These are phyloP conservation scores for Puya raimondii DNA, from an alignment of 176 grass and related monocot species.

Conservation along the genomic window DNA sequence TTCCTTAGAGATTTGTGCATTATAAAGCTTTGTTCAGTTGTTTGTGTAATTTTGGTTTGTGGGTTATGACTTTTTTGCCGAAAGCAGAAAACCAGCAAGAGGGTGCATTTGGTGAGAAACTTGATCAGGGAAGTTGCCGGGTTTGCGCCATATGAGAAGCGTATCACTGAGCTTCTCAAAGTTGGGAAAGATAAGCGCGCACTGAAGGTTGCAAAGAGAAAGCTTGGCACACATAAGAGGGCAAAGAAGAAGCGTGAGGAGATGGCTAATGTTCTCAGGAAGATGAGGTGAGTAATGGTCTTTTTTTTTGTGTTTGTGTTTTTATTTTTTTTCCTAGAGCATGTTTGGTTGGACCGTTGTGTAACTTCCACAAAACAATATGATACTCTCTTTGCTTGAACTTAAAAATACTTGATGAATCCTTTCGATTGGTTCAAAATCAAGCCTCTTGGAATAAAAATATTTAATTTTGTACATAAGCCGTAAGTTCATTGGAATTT, in stretches of 20 bases:
- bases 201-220: conserved; percentile 36
- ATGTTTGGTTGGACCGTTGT: neutral
- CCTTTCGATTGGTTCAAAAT: neutral
- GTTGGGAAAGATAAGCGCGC: conserved; percentile 27
- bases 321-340: neutral
- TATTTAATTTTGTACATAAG: too few species aligned
- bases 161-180: conserved; percentile 21
- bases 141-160: conserved; percentile 23
- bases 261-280: conserved; percentile 34
- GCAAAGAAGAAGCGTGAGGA: conserved; percentile 40
- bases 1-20: too few species aligned
- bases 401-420: neutral
- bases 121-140: conserved; percentile 26
- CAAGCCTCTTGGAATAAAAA: too few species aligned
- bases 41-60: too few species aligned
- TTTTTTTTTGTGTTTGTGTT: neutral
- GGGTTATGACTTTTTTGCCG: too few species aligned
- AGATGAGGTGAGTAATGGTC: conserved; percentile 35
- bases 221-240: conserved; percentile 31
- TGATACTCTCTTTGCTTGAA: neutral
- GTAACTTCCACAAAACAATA: neutral
- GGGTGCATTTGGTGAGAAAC: conserved; percentile 9
- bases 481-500: too few species aligned
- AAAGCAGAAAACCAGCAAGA: conserved; percentile 24
- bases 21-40: too few species aligned